Base-by-base conservation (phyloP, 2,329 filamentous ascomycete genomes). In the Alternaria arborescens region DNA sequence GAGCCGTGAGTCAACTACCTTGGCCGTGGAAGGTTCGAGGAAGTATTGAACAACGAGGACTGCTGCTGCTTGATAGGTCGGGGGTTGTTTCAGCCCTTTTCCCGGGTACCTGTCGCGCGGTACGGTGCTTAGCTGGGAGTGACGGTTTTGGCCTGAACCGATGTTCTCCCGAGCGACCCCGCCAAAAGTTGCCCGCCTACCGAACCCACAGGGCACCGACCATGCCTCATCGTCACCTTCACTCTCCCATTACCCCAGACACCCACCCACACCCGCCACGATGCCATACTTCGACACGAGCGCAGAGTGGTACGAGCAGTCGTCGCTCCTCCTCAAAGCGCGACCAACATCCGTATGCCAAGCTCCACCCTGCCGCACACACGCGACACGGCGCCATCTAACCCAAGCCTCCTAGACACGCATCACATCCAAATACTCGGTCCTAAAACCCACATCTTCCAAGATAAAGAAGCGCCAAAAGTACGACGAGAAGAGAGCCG, bases 241-340 rank as follows among this genome's bases (percentile, higher is more conserved):
- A 60, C 46, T 50, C 47, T 50, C 50, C 44, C 42, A 63, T 43
- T 32, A n/a, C 65, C 58, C 56, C 60, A 65, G 46, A 52, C 46
- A 52, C 51, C 62, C 36, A 5, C 54, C 52, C n/a, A 41, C 36
- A 10, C 57, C 57, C 24, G 24, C 20, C 66, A 71, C 60, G 58
- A 97, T 97, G 94, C 90, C 91, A 3, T 89, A 91, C 78, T 88
- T 97, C 77, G 83, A 86, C 52, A 93, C 92, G 59, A 91, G 91
- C 79, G 90, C 97, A 80, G 90, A 94, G 82, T 99, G 93, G 91
- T 91, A 97, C 69, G 89, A 91, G 72, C 91, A 97, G 80, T 97
- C 94, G 14, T 84, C 89, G 18, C 88, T 94, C 62, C 89, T 99
- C 59, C 84, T 99, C 55, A 88, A 95, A 81, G 94, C 95, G 57